These are phyloP conservation scores for Asterella californica DNA, from an alignment of 225 moss, liverwort and hornwort species.

Conservation along the genomic window DNA sequence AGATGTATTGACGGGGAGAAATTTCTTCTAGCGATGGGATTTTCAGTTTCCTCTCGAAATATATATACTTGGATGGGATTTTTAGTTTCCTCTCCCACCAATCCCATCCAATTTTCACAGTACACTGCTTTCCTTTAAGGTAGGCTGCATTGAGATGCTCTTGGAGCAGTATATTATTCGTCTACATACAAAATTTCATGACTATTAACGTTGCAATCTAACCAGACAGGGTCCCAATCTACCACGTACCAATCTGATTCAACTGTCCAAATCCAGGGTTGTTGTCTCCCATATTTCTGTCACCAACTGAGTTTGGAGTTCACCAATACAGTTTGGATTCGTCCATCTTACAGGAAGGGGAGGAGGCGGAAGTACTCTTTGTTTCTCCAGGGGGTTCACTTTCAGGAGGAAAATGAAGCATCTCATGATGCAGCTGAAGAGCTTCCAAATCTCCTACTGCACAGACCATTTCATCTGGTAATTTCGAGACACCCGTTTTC, in stretches of 20 bases:
- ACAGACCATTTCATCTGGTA: constrained; percentile 1
- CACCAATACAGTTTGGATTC: background rate
- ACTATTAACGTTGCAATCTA: too few species aligned
- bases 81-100: too few species aligned
- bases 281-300: background rate
- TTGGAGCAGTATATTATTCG: too few species aligned
- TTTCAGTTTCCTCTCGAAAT: too few species aligned
- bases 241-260: background rate
- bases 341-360: background rate
- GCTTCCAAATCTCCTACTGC: constrained; percentile 25
- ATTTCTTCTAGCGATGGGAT: too few species aligned
- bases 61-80: too few species aligned
- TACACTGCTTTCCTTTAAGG: too few species aligned
- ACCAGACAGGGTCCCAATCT: too few species aligned
- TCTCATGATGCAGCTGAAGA: constrained; percentile 47
- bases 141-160: too few species aligned
- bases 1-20: too few species aligned
- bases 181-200: too few species aligned
- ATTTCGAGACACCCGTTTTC: constrained; percentile 23
- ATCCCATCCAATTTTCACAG: too few species aligned
- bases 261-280: background rate
- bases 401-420: constrained; percentile 23
- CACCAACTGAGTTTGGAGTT: background rate
- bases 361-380: background rate
- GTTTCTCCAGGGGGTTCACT: constrained; percentile 31